Conservation (phyloP, 768 basidiomycete genomes). For the Lepiota venenata region DNA sequence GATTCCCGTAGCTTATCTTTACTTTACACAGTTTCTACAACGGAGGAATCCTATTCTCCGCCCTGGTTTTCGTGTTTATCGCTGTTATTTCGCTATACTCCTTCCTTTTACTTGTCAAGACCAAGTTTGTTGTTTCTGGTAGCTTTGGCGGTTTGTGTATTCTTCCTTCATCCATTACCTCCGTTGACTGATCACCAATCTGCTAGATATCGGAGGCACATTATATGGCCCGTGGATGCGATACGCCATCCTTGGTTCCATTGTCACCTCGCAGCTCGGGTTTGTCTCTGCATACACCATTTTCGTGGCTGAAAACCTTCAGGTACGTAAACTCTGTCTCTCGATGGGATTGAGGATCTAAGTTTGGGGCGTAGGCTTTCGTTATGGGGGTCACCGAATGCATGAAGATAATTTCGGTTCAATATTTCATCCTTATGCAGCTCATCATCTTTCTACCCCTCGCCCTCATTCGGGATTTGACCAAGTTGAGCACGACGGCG, state of each 20-base stretch:
- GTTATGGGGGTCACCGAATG: constrained; percentile 80
- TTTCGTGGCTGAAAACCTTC: constrained; percentile 90
- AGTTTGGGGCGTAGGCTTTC: constrained; percentile 54
- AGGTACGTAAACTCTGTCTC: constrained; percentile 27
- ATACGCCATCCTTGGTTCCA: constrained; percentile 80
- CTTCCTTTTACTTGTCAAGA: constrained; percentile 85
- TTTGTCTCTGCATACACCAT: constrained; percentile 92
- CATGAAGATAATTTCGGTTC: constrained; percentile 57
- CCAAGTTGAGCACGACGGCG: constrained; percentile 89
- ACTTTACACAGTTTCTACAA: constrained; percentile 79
- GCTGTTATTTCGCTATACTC: constrained; percentile 88
- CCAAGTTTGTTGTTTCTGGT: constrained; percentile 86
- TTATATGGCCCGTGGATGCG: constrained; percentile 96
- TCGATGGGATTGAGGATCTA: not conserved
- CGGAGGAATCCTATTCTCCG: constrained; percentile 90
- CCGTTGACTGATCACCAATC: constrained; percentile 1
- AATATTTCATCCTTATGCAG: constrained; percentile 82
- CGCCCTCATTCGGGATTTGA: constrained; percentile 88
- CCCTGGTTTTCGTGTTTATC: constrained; percentile 71
- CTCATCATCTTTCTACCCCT: constrained; percentile 86
- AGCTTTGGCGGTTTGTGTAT: constrained; percentile 79
- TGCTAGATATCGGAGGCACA: constrained; percentile 83
- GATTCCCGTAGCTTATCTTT: not conserved
- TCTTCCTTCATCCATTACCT: not conserved
- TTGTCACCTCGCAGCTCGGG: constrained; percentile 85